phyloP scores from a whole-genome alignment of 208 protist genomes.

The Crithidia fasciculata region DNA sequence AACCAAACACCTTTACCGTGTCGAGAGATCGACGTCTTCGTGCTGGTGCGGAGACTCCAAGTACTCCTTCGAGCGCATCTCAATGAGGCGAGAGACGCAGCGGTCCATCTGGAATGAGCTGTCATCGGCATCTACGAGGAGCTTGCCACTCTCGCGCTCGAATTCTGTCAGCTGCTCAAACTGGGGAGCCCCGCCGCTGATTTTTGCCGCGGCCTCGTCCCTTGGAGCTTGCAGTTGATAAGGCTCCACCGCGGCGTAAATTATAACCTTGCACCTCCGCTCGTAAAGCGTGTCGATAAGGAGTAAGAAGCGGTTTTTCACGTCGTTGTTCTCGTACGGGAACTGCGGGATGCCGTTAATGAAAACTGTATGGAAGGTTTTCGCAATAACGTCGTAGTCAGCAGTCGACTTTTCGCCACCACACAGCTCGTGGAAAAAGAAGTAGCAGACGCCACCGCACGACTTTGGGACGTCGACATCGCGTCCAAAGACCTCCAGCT shows the following conservation, averaged over 20 bases:
- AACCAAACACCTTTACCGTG: slow-evolving; percentile 10
- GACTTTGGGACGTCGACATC: slow-evolving; percentile 72
- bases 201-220: slow-evolving; percentile 30
- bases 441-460: slow-evolving; percentile 78
- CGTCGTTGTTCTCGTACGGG: slow-evolving; percentile 72
- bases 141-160: slow-evolving; percentile 73
- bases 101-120: slow-evolving; percentile 88
- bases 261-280: slow-evolving; percentile 80
- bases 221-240: slow-evolving; percentile 53
- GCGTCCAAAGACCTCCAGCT: slow-evolving; percentile 80
- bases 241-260: slow-evolving; percentile 68
- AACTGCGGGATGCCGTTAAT: slow-evolving; percentile 87
- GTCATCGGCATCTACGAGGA: slow-evolving; percentile 71
- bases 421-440: slow-evolving; percentile 87
- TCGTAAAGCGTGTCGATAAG: slow-evolving; percentile 92
- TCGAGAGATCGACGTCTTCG: slow-evolving; percentile 30
- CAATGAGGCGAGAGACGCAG: slow-evolving; percentile 82
- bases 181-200: slow-evolving; percentile 22
- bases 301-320: slow-evolving; percentile 89
- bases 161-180: slow-evolving; percentile 70
- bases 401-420: slow-evolving; percentile 69
- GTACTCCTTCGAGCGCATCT: slow-evolving; percentile 92
- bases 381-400: slow-evolving; percentile 87
- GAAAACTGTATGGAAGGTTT: slow-evolving; percentile 89
- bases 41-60: slow-evolving; percentile 62